Percentiles rank a stretch among this genome's conserved stretches.
These are phyloP conservation scores for Tephrocybe rancida DNA, from an alignment of 768 basidiomycete species.

Conservation along the genomic window DNA sequence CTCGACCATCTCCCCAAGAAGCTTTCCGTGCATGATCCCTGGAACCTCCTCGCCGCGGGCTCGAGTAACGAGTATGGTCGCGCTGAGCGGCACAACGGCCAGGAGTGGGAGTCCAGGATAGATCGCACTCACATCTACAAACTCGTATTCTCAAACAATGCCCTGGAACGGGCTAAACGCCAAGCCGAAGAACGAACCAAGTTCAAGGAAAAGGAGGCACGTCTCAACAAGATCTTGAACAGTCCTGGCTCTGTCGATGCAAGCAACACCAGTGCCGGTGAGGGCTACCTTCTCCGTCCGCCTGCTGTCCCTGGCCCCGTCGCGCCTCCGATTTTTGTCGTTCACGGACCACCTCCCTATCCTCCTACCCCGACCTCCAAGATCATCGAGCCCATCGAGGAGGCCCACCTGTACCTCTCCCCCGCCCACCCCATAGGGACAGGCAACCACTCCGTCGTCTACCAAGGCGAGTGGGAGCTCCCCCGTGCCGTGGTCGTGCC, in stretches of 20 bases:
- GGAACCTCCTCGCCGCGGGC: slow-evolving; percentile 28
- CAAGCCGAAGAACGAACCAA: slow-evolving; percentile 13
- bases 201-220: background rate
- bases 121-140: slow-evolving; percentile 33
- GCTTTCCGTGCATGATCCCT: slow-evolving; percentile 48
- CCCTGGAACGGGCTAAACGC: slow-evolving; percentile 5
- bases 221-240: background rate
- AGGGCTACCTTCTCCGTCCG: slow-evolving; percentile 15
- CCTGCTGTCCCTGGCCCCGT: slow-evolving; percentile 12
- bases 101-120: slow-evolving; percentile 28
- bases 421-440: slow-evolving; percentile 34
- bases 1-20: slow-evolving; percentile 34
- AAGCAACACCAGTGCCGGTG: background rate
- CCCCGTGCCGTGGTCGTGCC: slow-evolving; percentile 13
- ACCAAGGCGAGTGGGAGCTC: slow-evolving; percentile 44
- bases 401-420: slow-evolving; percentile 53
- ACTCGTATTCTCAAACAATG: slow-evolving; percentile 19
- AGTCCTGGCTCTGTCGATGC: background rate
- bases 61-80: background rate
- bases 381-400: slow-evolving; percentile 22
- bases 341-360: slow-evolving; percentile 27
- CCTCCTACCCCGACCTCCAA: background rate
- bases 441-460: slow-evolving; percentile 58
- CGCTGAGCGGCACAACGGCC: background rate
- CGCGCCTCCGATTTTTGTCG: slow-evolving; percentile 29